Percentiles rank a stretch among this genome's conserved stretches.
Evolutionary conservation across 306 rosid genomes (phyloP).

Genomic region (Cotoneaster glaucophyllus): DNA sequence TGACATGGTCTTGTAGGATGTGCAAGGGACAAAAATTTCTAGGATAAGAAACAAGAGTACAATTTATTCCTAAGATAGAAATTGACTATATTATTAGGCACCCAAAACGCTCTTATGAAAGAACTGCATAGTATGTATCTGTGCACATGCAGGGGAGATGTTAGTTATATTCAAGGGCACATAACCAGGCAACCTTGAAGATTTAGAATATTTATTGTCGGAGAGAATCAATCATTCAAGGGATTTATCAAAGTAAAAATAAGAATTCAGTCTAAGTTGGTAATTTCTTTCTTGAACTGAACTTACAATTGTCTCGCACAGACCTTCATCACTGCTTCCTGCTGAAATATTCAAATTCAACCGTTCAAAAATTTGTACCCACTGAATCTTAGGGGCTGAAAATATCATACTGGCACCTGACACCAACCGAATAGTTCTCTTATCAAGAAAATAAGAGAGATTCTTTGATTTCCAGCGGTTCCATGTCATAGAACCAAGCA

Average conservation of each 20-base stretch:
- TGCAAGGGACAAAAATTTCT: not conserved
- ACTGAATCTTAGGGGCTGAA: constrained; percentile 33
- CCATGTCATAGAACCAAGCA: constrained; percentile 27
- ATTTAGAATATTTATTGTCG: not conserved
- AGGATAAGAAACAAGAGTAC: not conserved
- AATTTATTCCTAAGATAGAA: not conserved
- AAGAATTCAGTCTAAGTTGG: not conserved
- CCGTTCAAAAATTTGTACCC: constrained; percentile 21
- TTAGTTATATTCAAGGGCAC: not conserved
- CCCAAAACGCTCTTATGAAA: not conserved
- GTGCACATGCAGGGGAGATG: not conserved
- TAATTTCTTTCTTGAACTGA: not conserved
- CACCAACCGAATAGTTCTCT: constrained; percentile 28
- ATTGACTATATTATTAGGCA: not conserved
- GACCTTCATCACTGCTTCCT: constrained; percentile 2
- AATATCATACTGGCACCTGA: constrained; percentile 43
- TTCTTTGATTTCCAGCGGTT: constrained; percentile 27
- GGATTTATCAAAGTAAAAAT: not conserved
- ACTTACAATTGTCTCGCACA: constrained; percentile 20
- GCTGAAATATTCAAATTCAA: constrained; percentile 17
- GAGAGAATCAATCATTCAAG: not conserved
- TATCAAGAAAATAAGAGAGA: constrained; percentile 29
- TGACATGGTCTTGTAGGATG: not conserved
- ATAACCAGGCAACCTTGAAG: not conserved
- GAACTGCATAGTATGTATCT: not conserved